Percentiles rank a stretch among this genome's conserved stretches.
Conservation (phyloP, 2,329 filamentous ascomycete species). For the Dactylonectria macrodidyma region DNA sequence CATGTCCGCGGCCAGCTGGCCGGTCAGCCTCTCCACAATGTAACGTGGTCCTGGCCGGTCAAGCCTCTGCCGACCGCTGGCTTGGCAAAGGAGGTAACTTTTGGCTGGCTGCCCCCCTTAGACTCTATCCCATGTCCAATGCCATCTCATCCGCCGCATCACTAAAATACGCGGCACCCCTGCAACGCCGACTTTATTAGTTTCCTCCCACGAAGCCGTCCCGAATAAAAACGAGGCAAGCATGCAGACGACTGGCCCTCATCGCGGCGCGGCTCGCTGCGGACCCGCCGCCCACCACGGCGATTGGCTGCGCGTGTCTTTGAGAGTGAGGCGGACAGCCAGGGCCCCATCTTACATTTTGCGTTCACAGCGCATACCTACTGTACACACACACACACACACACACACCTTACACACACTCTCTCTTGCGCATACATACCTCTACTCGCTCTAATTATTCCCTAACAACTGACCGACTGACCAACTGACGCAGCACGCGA, state of each 20-base stretch:
- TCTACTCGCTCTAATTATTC: too few relatives aligned
- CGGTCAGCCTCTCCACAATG: neutral
- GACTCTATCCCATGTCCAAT: neutral
- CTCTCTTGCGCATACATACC: conserved; percentile 10
- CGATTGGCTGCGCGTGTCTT: conserved; percentile 46
- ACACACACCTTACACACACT: neutral
- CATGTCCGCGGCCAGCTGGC: conserved; percentile 22
- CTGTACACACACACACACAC: neutral
- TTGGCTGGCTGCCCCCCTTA: neutral
- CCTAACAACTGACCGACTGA: neutral
- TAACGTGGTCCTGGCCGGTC: neutral
- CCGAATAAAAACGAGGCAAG: conserved; percentile 48
- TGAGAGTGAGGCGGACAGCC: conserved; percentile 48
- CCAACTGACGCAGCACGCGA: conserved; percentile 7
- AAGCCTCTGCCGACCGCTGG: conserved; percentile 9
- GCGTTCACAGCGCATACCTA: neutral
- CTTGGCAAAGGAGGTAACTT: neutral
- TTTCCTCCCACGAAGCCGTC: conserved; percentile 8
- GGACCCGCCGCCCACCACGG: conserved; percentile 36
- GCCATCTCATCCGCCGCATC: conserved; percentile 30
- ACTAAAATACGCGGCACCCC: conserved; percentile 16
- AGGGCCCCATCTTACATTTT: conserved; percentile 1
- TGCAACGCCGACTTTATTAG: conserved; percentile 13
- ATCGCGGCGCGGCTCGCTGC: conserved; percentile 36
- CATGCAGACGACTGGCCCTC: conserved; percentile 47